These are phyloP conservation scores for Magnusiomyces tetraspermus DNA, from an alignment of 1,139 yeast genomes.

Conservation along the genomic window DNA sequence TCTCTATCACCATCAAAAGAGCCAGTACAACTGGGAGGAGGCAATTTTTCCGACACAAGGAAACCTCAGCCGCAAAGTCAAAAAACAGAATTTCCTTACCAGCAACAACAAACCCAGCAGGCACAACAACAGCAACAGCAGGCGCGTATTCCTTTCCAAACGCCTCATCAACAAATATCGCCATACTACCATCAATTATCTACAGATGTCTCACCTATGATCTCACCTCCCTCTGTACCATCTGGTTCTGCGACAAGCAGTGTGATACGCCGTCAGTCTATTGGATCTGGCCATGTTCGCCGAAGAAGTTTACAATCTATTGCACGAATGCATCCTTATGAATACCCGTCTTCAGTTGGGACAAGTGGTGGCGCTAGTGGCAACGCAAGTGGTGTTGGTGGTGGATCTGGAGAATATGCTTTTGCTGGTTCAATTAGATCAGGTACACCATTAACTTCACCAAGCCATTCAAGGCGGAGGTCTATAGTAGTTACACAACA, in stretches of 20 bases:
- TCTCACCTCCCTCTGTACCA: neutral
- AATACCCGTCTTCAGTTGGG: neutral
- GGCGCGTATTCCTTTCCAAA: neutral
- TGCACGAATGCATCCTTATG: neutral
- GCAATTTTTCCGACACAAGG: neutral
- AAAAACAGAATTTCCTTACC: neutral
- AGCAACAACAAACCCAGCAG: no score
- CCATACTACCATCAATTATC: neutral
- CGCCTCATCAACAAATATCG: neutral
- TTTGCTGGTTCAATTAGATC: no score
- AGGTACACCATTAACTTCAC: neutral
- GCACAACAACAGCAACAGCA: neutral
- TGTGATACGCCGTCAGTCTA: neutral
- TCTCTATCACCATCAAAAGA: constrained; percentile 1
- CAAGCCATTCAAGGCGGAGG: neutral
- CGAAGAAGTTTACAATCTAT: neutral
- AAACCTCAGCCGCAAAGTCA: neutral
- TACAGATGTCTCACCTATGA: neutral
- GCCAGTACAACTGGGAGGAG: neutral
- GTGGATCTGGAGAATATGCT: neutral
- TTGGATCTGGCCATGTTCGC: neutral
- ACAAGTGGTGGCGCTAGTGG: neutral
- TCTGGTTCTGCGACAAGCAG: neutral
- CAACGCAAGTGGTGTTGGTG: neutral
- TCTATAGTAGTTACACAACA: neutral